Evolutionary conservation across 331 rosid species (phyloP).

Genomic region (Spiraea crenata): DNA sequence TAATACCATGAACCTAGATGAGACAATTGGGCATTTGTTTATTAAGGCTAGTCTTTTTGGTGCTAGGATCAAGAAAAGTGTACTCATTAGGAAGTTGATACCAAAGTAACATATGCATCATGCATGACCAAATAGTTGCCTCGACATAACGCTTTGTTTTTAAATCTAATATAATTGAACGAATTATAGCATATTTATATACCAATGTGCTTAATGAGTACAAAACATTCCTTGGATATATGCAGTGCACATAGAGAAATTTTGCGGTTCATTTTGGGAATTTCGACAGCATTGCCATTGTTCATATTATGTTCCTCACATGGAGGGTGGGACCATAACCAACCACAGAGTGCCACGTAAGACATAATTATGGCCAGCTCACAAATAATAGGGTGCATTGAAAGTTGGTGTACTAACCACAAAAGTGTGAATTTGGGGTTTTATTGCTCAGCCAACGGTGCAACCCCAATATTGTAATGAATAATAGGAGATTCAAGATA

Average conservation of each 20-base stretch:
- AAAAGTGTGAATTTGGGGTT: background rate
- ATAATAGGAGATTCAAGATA: background rate
- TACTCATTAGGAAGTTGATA: background rate
- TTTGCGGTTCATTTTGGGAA: conserved; percentile 10
- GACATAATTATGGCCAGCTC: background rate
- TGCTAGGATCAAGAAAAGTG: background rate
- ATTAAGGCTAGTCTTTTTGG: background rate
- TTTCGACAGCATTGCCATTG: background rate
- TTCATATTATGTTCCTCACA: background rate
- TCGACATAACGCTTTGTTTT: conserved; percentile 1
- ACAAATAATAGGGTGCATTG: background rate
- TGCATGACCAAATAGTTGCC: conserved; percentile 22
- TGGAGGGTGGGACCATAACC: background rate
- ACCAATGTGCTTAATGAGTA: background rate
- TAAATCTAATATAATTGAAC: background rate
- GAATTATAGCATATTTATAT: background rate
- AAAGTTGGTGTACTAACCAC: conserved; percentile 11
- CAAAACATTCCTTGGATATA: conserved; percentile 15
- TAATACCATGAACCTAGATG: background rate
- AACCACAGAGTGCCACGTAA: conserved; percentile 20
- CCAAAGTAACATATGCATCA: background rate
- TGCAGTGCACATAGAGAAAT: background rate
- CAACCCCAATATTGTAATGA: background rate
- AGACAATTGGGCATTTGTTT: background rate
- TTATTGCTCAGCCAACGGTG: background rate